Evolutionary conservation across 306 rosid genomes (phyloP).

Genomic region (Prunus mongolica): DNA sequence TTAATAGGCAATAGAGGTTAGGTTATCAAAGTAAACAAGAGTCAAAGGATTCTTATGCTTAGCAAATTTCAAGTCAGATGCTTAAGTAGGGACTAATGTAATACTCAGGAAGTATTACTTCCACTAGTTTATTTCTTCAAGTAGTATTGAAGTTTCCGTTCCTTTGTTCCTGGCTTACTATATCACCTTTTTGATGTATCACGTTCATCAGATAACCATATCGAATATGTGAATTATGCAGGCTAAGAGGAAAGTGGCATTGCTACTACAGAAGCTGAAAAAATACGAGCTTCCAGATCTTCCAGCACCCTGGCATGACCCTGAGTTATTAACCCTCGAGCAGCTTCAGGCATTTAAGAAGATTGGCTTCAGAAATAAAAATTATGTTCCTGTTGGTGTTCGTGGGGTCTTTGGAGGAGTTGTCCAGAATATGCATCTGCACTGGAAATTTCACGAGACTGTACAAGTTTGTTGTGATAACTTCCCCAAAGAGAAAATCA

Average conservation of each 20-base stretch:
- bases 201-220: conserved; percentile 19
- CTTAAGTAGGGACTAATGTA: not conserved
- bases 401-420: conserved; percentile 99
- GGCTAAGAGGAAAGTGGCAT: conserved; percentile 97
- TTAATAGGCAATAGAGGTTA: not conserved
- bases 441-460: conserved; percentile 98
- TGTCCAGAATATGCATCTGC: conserved; percentile 98
- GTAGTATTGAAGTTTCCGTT: not conserved
- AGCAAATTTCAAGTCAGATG: not conserved
- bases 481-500: conserved; percentile 92
- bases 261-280: conserved; percentile 87
- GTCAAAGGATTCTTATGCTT: not conserved
- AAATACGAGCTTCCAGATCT: conserved; percentile 93
- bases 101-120: not conserved
- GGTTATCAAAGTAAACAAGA: not conserved
- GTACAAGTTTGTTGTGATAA: conserved; percentile 99
- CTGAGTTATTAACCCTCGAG: conserved; percentile 80
- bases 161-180: conserved; percentile 1
- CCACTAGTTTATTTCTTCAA: not conserved
- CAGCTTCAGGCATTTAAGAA: conserved; percentile 89
- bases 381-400: conserved; percentile 95
- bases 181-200: not conserved
- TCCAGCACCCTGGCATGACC: conserved; percentile 86
- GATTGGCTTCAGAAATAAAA: conserved; percentile 88
- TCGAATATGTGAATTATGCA: conserved; percentile 31